Percentiles rank a stretch among this genome's conserved stretches.
Conservation (phyloP, 805 yeast species). For the Candida oleophila region DNA sequence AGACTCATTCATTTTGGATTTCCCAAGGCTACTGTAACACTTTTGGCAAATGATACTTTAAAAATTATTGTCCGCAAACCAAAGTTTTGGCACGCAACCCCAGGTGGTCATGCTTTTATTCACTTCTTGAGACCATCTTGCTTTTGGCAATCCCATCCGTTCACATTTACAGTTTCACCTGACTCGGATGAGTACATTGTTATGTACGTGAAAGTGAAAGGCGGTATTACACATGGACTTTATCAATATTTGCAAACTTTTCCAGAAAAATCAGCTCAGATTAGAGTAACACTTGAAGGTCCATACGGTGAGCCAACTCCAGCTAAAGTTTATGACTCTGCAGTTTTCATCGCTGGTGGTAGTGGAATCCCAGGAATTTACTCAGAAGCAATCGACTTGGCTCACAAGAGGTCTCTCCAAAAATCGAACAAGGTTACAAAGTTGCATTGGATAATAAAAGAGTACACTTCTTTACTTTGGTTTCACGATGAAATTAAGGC, state of each 20-base stretch:
- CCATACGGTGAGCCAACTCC: constrained; percentile 64
- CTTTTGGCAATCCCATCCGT: constrained; percentile 47
- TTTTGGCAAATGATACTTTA: constrained; percentile 37
- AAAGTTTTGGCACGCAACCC: constrained; percentile 32
- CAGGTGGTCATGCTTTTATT: constrained; percentile 43
- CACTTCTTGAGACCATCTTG: constrained; percentile 31
- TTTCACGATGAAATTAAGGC: constrained; percentile 34
- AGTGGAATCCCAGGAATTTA: constrained; percentile 65
- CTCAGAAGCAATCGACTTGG: constrained; percentile 36
- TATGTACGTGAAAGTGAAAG: constrained; percentile 35
- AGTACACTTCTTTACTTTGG: constrained; percentile 44
- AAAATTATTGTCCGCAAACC: constrained; percentile 37
- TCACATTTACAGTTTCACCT: constrained; percentile 30
- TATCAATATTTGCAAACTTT: constrained; percentile 22
- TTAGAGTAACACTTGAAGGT: constrained; percentile 53
- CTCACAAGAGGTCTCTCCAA: constrained; percentile 14
- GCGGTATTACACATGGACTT: constrained; percentile 35
- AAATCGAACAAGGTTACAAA: constrained; percentile 25
- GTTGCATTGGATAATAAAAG: constrained; percentile 60
- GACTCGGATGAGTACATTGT: constrained; percentile 18
- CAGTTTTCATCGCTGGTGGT: constrained; percentile 69
- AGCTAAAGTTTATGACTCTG: constrained; percentile 48
- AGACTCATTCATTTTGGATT: constrained; percentile 34
- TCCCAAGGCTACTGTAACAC: constrained; percentile 28
- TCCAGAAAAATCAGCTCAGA: constrained; percentile 25